Percentiles rank a stretch among this genome's conserved stretches.
These are phyloP conservation scores for Trichoderma arundinaceum DNA, from an alignment of 2,329 filamentous ascomycete species.

Conservation along the genomic window DNA sequence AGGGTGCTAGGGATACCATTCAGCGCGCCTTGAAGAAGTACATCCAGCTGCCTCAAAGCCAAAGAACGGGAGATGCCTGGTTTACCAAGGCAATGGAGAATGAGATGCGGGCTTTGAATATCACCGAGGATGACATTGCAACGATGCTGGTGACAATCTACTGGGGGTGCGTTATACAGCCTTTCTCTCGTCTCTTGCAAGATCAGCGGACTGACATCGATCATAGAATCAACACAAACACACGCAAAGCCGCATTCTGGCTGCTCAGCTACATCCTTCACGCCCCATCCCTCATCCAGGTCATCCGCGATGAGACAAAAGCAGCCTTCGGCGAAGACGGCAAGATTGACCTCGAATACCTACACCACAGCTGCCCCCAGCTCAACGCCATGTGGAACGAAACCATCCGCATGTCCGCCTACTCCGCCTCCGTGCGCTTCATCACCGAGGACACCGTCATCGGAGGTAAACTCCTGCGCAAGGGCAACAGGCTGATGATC, in stretches of 20 bases:
- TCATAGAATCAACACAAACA: conserved; percentile 40
- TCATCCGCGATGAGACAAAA: conserved; percentile 36
- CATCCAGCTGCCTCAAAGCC: neutral
- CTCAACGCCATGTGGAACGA: conserved; percentile 40
- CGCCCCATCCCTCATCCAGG: conserved; percentile 33
- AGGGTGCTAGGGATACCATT: conserved; percentile 14
- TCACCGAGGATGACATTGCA: conserved; percentile 14
- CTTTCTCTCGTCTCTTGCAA: neutral
- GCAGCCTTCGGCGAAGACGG: conserved; percentile 37
- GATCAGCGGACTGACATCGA: neutral
- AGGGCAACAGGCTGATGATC: conserved; percentile 39
- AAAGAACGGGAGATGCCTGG: neutral
- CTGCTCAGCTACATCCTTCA: conserved; percentile 37
- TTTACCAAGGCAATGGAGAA: conserved; percentile 8
- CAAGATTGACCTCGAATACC: conserved; percentile 39
- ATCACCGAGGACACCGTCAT: conserved; percentile 37
- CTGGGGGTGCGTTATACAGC: neutral
- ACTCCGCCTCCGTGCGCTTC: conserved; percentile 38
- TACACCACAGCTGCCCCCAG: conserved; percentile 38
- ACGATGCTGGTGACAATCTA: conserved; percentile 10
- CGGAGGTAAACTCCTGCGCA: conserved; percentile 38
- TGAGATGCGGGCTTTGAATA: conserved; percentile 1
- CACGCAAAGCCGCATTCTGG: conserved; percentile 40
- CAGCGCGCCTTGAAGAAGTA: neutral
- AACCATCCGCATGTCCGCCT: conserved; percentile 36